Base-by-base conservation (phyloP, 116 monocot species). In the Cymodocea nodosa region DNA sequence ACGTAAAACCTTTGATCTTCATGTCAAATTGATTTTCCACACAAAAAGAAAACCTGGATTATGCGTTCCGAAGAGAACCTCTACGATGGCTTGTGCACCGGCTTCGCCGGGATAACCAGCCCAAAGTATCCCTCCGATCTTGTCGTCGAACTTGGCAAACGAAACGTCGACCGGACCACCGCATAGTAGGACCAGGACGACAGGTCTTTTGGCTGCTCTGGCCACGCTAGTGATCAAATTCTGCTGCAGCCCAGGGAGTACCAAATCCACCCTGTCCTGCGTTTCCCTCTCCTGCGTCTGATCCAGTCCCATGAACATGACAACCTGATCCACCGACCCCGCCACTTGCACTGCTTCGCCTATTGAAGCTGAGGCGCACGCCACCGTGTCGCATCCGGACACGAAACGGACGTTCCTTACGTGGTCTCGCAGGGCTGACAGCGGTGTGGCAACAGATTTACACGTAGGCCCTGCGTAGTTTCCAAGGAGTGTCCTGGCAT, bases 91-190 rank as follows among this genome's bases (percentile, higher is more conserved):
- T 53, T 70, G 48, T 52, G 84, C 90, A 16, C 94, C 94, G 61
- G 90, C 90, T 76, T 94, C 77, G 15, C 94, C 90, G 17, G 94
- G 94, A 76, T 94, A 94, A 30, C 94, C 94, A 22, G 77, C 90
- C 94, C 94, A 94, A 36, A 94, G 23, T 17, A 94, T 82, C 7
- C 63, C 85, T 5, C 90, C 90, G 23, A 94, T 78, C 3, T 59
- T 79, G 0, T 49, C 48, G 56, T 94, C 74, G 4, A 44, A 1
- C 75, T 89, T 94, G 0, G 84, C 94, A 53, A 94, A 94, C 0
- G 77, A 66, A 17, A 89, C 70, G 60, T 94, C 90, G 5, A 94
- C 82, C 0, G 87, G 87, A 20, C 94, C 95, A 37, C 90, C 94
- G 34, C 78, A 94, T 24, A 94, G 12, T 22, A 94, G 52, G 23